These are phyloP conservation scores for Simplicillium aogashimaense DNA, from an alignment of 2,329 filamentous ascomycete species.

Conservation along the genomic window DNA sequence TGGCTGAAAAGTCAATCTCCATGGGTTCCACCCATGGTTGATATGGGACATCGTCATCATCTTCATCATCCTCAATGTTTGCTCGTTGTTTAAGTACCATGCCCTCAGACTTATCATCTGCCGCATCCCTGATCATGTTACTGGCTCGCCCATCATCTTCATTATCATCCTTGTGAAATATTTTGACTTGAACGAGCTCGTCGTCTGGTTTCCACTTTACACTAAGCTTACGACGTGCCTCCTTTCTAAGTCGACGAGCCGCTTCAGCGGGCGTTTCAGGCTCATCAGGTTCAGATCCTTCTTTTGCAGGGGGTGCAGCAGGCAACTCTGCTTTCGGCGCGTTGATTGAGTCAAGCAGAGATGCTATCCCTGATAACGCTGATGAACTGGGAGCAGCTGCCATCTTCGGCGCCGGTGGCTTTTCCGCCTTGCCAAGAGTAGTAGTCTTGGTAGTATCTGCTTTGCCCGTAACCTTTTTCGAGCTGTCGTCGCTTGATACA, in stretches of 20 bases:
- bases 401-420: constrained; percentile 16
- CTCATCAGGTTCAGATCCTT: constrained; percentile 34
- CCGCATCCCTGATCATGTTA: constrained; percentile 61
- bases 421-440: constrained; percentile 17
- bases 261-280: constrained; percentile 60
- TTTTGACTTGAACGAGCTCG: constrained; percentile 54
- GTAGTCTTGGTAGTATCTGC: constrained; percentile 10
- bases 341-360: constrained; percentile 41
- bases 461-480: constrained; percentile 15
- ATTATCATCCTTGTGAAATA: constrained; percentile 62
- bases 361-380: constrained; percentile 39
- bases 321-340: constrained; percentile 25
- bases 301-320: constrained; percentile 39
- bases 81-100: constrained; percentile 53
- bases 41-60: constrained; percentile 46
- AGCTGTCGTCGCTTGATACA: constrained; percentile 19
- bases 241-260: constrained; percentile 59
- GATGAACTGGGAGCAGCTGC: constrained; percentile 20
- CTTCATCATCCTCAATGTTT: constrained; percentile 39
- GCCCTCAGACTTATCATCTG: constrained; percentile 64
- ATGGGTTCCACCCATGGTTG: constrained; percentile 41
- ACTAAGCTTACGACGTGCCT: constrained; percentile 57
- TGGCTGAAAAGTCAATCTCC: constrained; percentile 33
- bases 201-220: constrained; percentile 63
- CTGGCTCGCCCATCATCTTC: constrained; percentile 60